A percentile compares a stretch with the other conserved stretches of the same genome.
These are phyloP conservation scores for Noccaea caerulescens DNA, from an alignment of 345 rosid species.

Conservation along the genomic window DNA sequence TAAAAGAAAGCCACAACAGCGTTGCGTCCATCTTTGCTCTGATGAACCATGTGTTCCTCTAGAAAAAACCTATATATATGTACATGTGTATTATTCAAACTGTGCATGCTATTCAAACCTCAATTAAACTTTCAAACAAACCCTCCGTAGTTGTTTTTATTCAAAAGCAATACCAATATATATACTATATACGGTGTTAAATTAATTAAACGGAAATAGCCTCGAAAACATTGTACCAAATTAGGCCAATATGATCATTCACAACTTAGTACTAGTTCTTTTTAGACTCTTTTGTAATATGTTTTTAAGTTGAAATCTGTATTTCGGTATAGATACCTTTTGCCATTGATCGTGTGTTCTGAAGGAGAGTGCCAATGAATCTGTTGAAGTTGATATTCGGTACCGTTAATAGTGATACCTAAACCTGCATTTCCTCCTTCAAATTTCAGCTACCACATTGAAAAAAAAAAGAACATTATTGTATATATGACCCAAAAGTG, in stretches of 20 bases:
- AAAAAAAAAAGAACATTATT: not conserved
- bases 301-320: too few relatives aligned
- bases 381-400: slow-evolving; percentile 59
- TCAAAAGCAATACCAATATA: too few relatives aligned
- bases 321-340: slow-evolving; percentile 45
- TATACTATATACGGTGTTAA: too few relatives aligned
- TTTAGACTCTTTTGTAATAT: too few relatives aligned
- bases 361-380: slow-evolving; percentile 88
- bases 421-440: slow-evolving; percentile 57
- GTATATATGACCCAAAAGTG: not conserved
- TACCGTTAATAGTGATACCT: slow-evolving; percentile 54
- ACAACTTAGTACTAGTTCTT: too few relatives aligned
- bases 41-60: slow-evolving; percentile 82
- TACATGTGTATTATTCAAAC: not conserved
- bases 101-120: not conserved
- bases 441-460: slow-evolving; percentile 47
- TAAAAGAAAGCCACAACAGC: slow-evolving; percentile 61
- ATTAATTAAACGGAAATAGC: too few relatives aligned
- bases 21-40: slow-evolving; percentile 49
- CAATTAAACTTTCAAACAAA: too few relatives aligned
- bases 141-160: too few relatives aligned
- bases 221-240: too few relatives aligned
- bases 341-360: slow-evolving; percentile 73
- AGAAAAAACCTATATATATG: slow-evolving; percentile 43
- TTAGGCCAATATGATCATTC: too few relatives aligned